Conservation (phyloP, 108 stramenopile genomes). For the Skeletonema grethae region DNA sequence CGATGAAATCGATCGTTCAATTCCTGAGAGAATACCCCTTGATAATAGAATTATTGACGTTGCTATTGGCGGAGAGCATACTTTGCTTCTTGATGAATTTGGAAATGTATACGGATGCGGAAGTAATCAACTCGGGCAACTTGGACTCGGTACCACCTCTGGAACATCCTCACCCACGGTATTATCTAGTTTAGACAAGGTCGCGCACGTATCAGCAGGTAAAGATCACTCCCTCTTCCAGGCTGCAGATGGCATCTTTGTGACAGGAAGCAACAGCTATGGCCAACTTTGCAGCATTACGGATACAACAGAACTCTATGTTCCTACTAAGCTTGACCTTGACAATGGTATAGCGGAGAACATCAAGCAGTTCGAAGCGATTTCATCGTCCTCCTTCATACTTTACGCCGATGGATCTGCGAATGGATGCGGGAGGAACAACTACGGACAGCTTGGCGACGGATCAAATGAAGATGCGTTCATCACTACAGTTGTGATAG, state of each 20-base stretch:
- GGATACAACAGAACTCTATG: background rate
- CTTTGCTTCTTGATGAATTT: conserved; percentile 29
- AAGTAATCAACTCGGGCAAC: conserved; percentile 37
- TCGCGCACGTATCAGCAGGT: conserved; percentile 26
- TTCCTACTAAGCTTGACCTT: conserved; percentile 16
- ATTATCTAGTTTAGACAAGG: conserved; percentile 1
- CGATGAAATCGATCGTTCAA: conserved; percentile 12
- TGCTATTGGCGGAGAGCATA: conserved; percentile 49
- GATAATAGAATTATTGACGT: conserved; percentile 38
- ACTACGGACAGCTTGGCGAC: conserved; percentile 41
- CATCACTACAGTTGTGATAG: conserved; percentile 16
- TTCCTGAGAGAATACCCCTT: conserved; percentile 27
- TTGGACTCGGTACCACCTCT: conserved; percentile 32
- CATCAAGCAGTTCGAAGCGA: conserved; percentile 21
- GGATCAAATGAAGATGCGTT: conserved; percentile 34
- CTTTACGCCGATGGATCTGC: conserved; percentile 43
- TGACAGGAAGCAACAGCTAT: conserved; percentile 31
- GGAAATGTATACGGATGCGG: conserved; percentile 46
- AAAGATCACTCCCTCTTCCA: conserved; percentile 23
- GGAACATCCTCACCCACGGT: conserved; percentile 1
- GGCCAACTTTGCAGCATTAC: conserved; percentile 22
- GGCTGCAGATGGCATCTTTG: conserved; percentile 23
- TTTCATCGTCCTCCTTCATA: conserved; percentile 28
- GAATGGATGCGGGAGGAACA: conserved; percentile 51
- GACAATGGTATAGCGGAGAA: conserved; percentile 3